Percentiles rank a stretch among this genome's conserved stretches.
Evolutionary conservation across 2,329 filamentous ascomycete species (phyloP).

Genomic region (Tolypocladium tropicale): DNA sequence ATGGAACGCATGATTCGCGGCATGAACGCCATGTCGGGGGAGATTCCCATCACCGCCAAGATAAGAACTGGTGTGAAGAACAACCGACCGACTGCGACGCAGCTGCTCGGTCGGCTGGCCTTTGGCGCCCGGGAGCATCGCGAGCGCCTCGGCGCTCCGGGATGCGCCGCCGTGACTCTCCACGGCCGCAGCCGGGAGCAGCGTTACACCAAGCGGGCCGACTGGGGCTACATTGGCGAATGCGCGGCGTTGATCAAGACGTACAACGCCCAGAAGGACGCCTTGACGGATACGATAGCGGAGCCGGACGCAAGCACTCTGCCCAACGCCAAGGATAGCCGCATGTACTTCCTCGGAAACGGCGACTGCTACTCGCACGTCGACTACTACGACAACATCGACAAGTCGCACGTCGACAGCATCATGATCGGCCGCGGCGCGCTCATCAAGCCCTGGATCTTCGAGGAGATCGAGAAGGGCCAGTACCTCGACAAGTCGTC

Average conservation of each 20-base stretch:
- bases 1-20: slow-evolving; percentile 90
- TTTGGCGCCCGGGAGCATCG: slow-evolving; percentile 67
- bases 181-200: slow-evolving; percentile 92
- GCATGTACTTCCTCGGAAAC: slow-evolving; percentile 89
- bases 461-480: slow-evolving; percentile 85
- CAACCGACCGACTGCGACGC: slow-evolving; percentile 66
- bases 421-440: slow-evolving; percentile 97
- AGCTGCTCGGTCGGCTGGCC: slow-evolving; percentile 72
- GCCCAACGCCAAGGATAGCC: slow-evolving; percentile 52
- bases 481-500: slow-evolving; percentile 96
- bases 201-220: slow-evolving; percentile 82
- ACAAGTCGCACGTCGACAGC: slow-evolving; percentile 73
- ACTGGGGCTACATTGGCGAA: slow-evolving; percentile 91
- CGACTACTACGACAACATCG: slow-evolving; percentile 73
- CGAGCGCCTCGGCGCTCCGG: slow-evolving; percentile 61
- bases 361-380: slow-evolving; percentile 91
- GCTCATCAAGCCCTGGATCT: slow-evolving; percentile 95
- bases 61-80: slow-evolving; percentile 86
- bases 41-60: slow-evolving; percentile 89
- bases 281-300: slow-evolving; percentile 61
- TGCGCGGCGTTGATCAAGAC: slow-evolving; percentile 75
- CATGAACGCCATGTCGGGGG: slow-evolving; percentile 88
- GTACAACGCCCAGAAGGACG: slow-evolving; percentile 60
- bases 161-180: slow-evolving; percentile 89
- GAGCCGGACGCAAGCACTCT: slow-evolving; percentile 69